Conservation (phyloP, 306 rosid species). For the Quercus aquifolioides region DNA sequence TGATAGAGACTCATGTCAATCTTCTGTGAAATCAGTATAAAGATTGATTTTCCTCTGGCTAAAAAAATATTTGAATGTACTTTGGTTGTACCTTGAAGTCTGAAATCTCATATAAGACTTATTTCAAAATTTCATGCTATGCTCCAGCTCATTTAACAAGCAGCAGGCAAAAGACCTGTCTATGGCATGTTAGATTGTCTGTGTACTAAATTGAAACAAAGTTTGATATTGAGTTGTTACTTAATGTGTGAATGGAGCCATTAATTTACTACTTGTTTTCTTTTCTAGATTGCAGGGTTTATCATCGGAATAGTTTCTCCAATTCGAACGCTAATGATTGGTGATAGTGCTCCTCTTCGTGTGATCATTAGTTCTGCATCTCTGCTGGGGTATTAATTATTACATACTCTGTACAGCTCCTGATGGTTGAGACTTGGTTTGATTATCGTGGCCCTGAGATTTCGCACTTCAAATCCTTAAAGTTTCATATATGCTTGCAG, state of each 20-base stretch:
- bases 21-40: background rate
- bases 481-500: background rate
- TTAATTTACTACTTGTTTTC: background rate
- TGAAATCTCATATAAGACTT: too few species aligned
- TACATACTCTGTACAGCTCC: background rate
- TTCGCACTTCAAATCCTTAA: background rate
- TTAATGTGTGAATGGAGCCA: background rate
- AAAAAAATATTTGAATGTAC: too few species aligned
- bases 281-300: slow-evolving; percentile 36
- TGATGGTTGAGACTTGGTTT: background rate
- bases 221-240: background rate
- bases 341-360: slow-evolving; percentile 29
- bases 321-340: slow-evolving; percentile 26
- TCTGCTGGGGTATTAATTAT: slow-evolving; percentile 39
- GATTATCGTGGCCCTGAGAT: background rate
- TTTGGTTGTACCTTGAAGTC: too few species aligned
- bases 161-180: too few species aligned
- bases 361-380: slow-evolving; percentile 32
- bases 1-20: too few species aligned
- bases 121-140: too few species aligned
- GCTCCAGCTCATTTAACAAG: too few species aligned
- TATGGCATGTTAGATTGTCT: too few species aligned
- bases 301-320: slow-evolving; percentile 34
- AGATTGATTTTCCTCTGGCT: background rate
- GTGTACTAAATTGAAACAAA: too few species aligned